Percentiles rank a stretch among this genome's conserved stretches.
Evolutionary conservation across 345 rosid genomes (phyloP).

Genomic region (Passiflora organensis): DNA sequence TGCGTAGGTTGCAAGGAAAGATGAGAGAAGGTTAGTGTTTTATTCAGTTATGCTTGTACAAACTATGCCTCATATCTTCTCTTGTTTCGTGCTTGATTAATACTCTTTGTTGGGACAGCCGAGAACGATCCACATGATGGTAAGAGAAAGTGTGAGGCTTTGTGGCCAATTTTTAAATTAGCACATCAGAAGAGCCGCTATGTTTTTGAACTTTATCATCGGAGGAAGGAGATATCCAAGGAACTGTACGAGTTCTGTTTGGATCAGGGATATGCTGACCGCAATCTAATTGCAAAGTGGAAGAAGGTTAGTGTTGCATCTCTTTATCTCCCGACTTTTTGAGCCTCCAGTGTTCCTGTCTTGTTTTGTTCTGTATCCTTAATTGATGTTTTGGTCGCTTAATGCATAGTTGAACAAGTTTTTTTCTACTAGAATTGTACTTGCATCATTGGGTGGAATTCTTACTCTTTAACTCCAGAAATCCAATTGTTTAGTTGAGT

Average conservation of each 20-base stretch:
- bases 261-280: slow-evolving; percentile 69
- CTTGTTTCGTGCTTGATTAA: not conserved
- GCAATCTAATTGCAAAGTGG: slow-evolving; percentile 70
- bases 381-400: not conserved
- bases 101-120: slow-evolving; percentile 38
- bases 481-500: no score
- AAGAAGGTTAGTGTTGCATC: slow-evolving; percentile 41
- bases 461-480: no score
- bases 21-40: slow-evolving; percentile 69
- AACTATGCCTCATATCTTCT: not conserved
- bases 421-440: no score
- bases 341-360: not conserved
- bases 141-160: slow-evolving; percentile 67
- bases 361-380: no score
- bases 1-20: slow-evolving; percentile 59
- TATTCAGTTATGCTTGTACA: not conserved
- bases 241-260: slow-evolving; percentile 70
- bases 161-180: slow-evolving; percentile 76
- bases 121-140: slow-evolving; percentile 76
- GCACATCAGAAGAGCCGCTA: slow-evolving; percentile 74
- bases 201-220: slow-evolving; percentile 55
- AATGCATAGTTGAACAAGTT: no score
- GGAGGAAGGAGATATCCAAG: slow-evolving; percentile 63
- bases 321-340: not conserved
- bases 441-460: no score